Percentiles rank a stretch among this genome's conserved stretches.
These are phyloP conservation scores for Peronospora destructor DNA, from an alignment of 352 stramenopile species.

Conservation along the genomic window DNA sequence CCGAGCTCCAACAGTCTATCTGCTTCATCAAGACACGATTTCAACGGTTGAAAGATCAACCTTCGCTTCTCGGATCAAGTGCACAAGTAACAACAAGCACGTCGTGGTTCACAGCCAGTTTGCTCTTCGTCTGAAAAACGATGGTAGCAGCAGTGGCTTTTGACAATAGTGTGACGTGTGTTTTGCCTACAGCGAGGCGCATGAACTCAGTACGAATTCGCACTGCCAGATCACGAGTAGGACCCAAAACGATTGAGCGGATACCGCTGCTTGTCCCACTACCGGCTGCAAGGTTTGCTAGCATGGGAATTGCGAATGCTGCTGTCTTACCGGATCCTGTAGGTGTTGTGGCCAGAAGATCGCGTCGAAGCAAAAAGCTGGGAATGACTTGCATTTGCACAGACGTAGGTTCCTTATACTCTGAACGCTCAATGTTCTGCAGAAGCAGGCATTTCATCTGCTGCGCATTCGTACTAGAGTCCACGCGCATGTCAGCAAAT, in stretches of 20 bases:
- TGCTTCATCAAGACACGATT: constrained; percentile 97
- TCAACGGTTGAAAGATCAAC: constrained; percentile 85
- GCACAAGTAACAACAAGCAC: constrained; percentile 95
- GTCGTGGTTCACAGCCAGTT: constrained; percentile 85
- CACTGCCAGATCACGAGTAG: constrained; percentile 94
- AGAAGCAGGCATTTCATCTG: constrained; percentile 62
- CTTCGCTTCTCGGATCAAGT: constrained; percentile 77
- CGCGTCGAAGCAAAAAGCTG: constrained; percentile 78
- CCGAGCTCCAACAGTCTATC: constrained; percentile 97
- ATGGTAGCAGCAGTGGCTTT: constrained; percentile 89
- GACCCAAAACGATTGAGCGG: constrained; percentile 91
- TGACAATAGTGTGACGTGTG: constrained; percentile 86
- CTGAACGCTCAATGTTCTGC: constrained; percentile 77
- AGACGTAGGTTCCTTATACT: constrained; percentile 98
- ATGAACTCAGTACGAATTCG: constrained; percentile 95
- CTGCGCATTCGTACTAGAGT: constrained; percentile 35
- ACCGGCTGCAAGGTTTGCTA: constrained; percentile 59
- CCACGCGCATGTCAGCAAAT: constrained; percentile 66
- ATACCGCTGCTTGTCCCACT: constrained; percentile 52
- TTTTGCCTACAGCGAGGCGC: constrained; percentile 83
- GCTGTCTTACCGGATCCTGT: constrained; percentile 98
- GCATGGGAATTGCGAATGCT: constrained; percentile 94
- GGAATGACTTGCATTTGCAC: constrained; percentile 98
- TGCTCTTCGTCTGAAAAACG: constrained; percentile 68
- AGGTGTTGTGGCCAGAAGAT: constrained; percentile 94